Evolutionary conservation across 768 basidiomycete species (phyloP), one percentile per base, ranked within the genome.

Genomic region (Pleurotus eryngii): DNA sequence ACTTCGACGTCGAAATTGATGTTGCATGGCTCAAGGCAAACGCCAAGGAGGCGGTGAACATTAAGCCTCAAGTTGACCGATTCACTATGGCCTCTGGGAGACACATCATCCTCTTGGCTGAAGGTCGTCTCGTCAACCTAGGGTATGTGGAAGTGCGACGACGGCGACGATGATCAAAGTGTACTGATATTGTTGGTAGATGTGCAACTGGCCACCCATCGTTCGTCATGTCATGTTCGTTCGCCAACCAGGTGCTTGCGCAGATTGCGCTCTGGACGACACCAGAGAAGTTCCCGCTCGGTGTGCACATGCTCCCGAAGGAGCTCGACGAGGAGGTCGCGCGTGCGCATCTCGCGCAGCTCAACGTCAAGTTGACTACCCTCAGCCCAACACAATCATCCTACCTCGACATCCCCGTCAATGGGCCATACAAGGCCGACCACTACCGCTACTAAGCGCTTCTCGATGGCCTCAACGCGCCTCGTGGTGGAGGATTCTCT

Each of bases 181-280:
- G 8, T 35, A 9, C 7, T 35, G 8, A 35, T 9, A 35, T 11
- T 9, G 30, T 9, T n/a, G 46, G 50, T 50, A 90, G 88, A 55
- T 98, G 96, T 74, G 96, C 94, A 40, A 98, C 96, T 64, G 96
- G 96, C 57, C 96, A 99, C 76, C 96, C 97, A 37, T 98, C 96
- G 45, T 98, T 95, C 76, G 97, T 99, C 77, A 99, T 99, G 97
- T 98, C 96, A 15, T 98, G 95, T 82, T 99, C 97, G 43, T 99
- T 99, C 81, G 77, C 93, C 70, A 99, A 99, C 84, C 97, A 99
- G 76, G 92, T 95, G 61, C 82, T 99, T 66, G 96, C 96, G 27
- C 95, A 97, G 77, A 98, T 99, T 68, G 95, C 94, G 20, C 87
- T 99, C 71, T 99, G 94, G 94, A 95, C 92, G 45, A 91, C 86